A percentile compares a stretch with the other conserved stretches of the same genome.
Conservation (phyloP, 805 yeast genomes). For the Saccharomycopsis sp. region DNA sequence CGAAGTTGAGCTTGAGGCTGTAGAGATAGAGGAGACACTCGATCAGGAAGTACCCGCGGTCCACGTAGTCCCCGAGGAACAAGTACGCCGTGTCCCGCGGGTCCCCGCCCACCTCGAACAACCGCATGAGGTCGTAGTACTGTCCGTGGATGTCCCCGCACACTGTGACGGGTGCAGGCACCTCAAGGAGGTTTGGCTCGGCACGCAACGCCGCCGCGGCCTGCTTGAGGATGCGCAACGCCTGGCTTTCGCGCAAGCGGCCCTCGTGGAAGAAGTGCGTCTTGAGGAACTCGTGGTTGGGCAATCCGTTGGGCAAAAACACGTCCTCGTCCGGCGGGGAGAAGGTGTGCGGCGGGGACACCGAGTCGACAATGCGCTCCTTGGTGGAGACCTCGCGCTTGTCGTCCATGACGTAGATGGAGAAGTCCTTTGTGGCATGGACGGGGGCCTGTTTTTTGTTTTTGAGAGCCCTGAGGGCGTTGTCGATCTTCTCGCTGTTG, state of each 20-base stretch:
- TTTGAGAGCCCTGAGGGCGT: conserved; percentile 56
- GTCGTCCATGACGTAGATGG: conserved; percentile 44
- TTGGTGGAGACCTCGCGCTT: conserved; percentile 32
- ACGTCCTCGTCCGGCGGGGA: conserved; percentile 65
- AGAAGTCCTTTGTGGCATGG: conserved; percentile 28
- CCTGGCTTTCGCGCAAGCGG: conserved; percentile 64
- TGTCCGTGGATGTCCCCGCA: conserved; percentile 99
- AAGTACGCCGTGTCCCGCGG: conserved; percentile 71
- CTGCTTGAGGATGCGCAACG: conserved; percentile 51
- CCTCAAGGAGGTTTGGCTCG: conserved; percentile 75
- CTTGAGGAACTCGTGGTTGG: conserved; percentile 63
- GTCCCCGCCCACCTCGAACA: conserved; percentile 90
- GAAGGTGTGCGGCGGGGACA: conserved; percentile 58
- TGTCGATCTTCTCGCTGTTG: conserved; percentile 52
- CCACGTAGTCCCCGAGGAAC: conserved; percentile 92
- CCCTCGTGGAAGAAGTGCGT: conserved; percentile 80
- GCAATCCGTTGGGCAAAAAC: conserved; percentile 56
- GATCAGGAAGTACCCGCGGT: conserved; percentile 84
- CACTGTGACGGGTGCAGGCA: conserved; percentile 90
- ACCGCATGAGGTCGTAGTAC: conserved; percentile 78
- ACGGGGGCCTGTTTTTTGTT: conserved; percentile 30
- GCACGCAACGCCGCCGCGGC: conserved; percentile 56
- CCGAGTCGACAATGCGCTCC: conserved; percentile 43
- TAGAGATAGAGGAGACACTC: conserved; percentile 75
- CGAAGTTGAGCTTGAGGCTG: conserved; percentile 71